Evolutionary conservation across 2,329 filamentous ascomycete species (phyloP).

Genomic region (Esteya vermicola): DNA sequence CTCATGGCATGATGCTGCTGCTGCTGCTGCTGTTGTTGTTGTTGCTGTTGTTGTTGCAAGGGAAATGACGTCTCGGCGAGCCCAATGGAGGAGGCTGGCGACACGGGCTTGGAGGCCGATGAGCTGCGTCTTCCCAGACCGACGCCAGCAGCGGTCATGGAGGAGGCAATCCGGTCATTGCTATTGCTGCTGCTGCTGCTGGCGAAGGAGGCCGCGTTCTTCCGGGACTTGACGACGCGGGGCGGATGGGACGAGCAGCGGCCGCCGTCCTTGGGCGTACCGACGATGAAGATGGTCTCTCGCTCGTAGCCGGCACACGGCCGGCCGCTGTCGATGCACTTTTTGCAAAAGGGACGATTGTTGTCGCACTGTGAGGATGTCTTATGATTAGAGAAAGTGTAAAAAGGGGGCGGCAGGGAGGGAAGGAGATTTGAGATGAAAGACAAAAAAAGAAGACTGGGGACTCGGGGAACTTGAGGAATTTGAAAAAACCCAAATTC

Average conservation of each 20-base stretch:
- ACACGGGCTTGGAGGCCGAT: too few relatives aligned
- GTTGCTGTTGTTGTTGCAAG: too few relatives aligned
- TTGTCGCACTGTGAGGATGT: conserved; percentile 40
- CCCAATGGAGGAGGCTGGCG: too few relatives aligned
- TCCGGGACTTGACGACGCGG: conserved; percentile 27
- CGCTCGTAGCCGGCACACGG: conserved; percentile 48
- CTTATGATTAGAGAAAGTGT: not conserved
- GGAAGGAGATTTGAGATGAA: not conserved
- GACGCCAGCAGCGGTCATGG: too few relatives aligned
- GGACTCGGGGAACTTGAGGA: too few relatives aligned
- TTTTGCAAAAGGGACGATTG: conserved; percentile 43
- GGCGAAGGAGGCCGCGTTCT: conserved; percentile 6
- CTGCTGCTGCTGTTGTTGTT: too few relatives aligned
- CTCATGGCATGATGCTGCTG: too few relatives aligned
- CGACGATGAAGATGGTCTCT: conserved; percentile 49
- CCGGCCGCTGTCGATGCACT: conserved; percentile 42
- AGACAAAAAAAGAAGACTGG: conserved; percentile 2
- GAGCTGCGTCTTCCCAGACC: too few relatives aligned
- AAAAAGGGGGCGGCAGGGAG: too few relatives aligned
- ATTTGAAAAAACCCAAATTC: too few relatives aligned
- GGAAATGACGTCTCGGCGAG: too few relatives aligned
- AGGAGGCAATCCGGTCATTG: too few relatives aligned
- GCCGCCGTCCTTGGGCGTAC: conserved; percentile 38
- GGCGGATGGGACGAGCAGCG: conserved; percentile 43
- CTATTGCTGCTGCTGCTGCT: not conserved